A percentile compares a stretch with the other conserved stretches of the same genome.
Conservation (phyloP, 2,329 filamentous ascomycete species). For the Penicillium sp. region DNA sequence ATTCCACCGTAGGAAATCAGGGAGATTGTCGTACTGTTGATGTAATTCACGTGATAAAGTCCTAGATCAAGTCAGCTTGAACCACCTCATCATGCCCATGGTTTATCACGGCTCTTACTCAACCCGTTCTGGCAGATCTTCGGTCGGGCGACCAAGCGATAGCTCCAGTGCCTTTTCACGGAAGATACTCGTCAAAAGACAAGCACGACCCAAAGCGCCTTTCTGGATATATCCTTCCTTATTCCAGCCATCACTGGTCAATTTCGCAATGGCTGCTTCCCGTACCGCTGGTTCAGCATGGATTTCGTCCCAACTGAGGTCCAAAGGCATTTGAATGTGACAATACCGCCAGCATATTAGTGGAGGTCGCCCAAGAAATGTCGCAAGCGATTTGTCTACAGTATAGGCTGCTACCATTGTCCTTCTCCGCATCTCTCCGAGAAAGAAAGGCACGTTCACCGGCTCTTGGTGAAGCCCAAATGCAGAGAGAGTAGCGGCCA, state of each 20-base stretch:
- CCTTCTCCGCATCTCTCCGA: constrained; percentile 27
- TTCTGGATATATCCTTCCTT: constrained; percentile 5
- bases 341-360: constrained; percentile 31
- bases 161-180: constrained; percentile 25
- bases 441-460: constrained; percentile 32
- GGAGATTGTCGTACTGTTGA: constrained; percentile 13
- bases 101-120: constrained; percentile 8
- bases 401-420: constrained; percentile 28
- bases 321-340: constrained; percentile 27
- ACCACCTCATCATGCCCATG: background rate
- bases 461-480: constrained; percentile 38
- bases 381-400: constrained; percentile 31
- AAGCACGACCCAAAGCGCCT: constrained; percentile 9
- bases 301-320: constrained; percentile 29
- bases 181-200: constrained; percentile 12
- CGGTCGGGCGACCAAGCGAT: constrained; percentile 17
- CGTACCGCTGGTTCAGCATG: constrained; percentile 8
- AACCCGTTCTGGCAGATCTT: constrained; percentile 17
- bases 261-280: constrained; percentile 6
- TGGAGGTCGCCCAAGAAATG: constrained; percentile 32
- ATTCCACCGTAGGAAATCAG: constrained; percentile 22
- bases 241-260: constrained; percentile 12
- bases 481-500: constrained; percentile 45
- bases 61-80: constrained; percentile 1
- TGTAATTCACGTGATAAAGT: constrained; percentile 17